phyloP scores from a whole-genome alignment of 306 rosid species.

The Amphicarpaea edgeworthii region DNA sequence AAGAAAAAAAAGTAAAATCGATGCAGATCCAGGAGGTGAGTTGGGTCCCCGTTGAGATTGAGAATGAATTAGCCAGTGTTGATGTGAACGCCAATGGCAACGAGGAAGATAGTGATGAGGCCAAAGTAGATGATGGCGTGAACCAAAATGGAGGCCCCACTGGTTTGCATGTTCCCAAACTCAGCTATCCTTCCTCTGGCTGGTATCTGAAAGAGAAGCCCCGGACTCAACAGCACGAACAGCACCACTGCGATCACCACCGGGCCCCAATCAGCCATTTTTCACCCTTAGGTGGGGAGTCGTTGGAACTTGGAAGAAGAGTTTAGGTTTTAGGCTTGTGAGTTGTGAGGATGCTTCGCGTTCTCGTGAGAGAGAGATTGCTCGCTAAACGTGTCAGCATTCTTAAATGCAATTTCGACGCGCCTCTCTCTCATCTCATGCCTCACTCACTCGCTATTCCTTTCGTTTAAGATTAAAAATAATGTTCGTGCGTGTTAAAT shows the following conservation, averaged over 20 bases:
- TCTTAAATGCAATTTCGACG: no score
- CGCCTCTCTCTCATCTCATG: no score
- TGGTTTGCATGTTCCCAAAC: slow-evolving; percentile 84
- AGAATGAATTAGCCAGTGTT: slow-evolving; percentile 51
- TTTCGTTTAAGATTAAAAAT: no score
- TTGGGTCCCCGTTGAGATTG: neutral
- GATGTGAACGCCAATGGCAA: slow-evolving; percentile 81
- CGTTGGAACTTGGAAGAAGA: no score
- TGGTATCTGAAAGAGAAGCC: slow-evolving; percentile 80
- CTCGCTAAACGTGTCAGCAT: no score
- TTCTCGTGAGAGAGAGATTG: no score
- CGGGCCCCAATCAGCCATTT: slow-evolving; percentile 93
- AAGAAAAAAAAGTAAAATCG: neutral
- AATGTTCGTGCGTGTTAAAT: no score
- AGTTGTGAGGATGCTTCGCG: no score
- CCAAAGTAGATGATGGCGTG: slow-evolving; percentile 83
- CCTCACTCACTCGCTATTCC: no score
- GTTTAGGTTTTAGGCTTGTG: no score
- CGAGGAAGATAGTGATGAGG: slow-evolving; percentile 80
- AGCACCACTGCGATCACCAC: slow-evolving; percentile 77
- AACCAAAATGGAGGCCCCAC: slow-evolving; percentile 76
- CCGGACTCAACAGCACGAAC: slow-evolving; percentile 74
- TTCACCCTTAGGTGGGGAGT: no score
- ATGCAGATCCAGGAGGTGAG: neutral
- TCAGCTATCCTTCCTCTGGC: slow-evolving; percentile 59